Percentiles rank a stretch among this genome's conserved stretches.
Conservation (phyloP, 768 basidiomycete species). For the Sutorius australiensis region DNA sequence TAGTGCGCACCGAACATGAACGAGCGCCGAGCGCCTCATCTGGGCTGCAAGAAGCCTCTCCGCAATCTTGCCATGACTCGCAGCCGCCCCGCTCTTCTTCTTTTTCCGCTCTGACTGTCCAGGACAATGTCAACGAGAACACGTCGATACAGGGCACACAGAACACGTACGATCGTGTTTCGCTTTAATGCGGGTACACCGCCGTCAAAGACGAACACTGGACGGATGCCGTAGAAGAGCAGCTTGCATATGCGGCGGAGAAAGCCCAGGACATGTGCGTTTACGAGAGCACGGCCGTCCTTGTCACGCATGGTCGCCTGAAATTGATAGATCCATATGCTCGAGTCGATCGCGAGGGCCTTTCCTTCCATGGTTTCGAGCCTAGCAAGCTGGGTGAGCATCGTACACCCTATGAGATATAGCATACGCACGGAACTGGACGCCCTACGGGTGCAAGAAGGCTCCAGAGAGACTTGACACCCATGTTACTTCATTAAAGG, state of each 20-base stretch:
- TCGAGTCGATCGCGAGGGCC: constrained; percentile 94
- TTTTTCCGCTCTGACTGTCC: constrained; percentile 77
- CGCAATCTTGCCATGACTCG: constrained; percentile 81
- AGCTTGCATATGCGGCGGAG: constrained; percentile 89
- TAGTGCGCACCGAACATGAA: constrained; percentile 49
- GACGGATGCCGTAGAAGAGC: constrained; percentile 95
- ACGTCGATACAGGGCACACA: background rate
- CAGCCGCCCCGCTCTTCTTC: constrained; percentile 88
- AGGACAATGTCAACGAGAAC: constrained; percentile 3
- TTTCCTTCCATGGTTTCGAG: constrained; percentile 96
- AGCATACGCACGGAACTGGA: constrained; percentile 73
- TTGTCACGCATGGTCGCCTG: constrained; percentile 99
- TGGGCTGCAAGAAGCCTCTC: constrained; percentile 92
- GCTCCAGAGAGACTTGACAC: constrained; percentile 96
- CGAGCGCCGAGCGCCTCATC: constrained; percentile 83
- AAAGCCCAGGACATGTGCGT: constrained; percentile 92
- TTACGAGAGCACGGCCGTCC: constrained; percentile 84
- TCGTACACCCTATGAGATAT: background rate
- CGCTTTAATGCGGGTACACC: constrained; percentile 90
- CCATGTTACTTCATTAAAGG: constrained; percentile 49
- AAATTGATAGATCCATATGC: constrained; percentile 99
- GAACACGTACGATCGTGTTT: constrained; percentile 70
- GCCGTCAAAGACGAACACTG: constrained; percentile 98
- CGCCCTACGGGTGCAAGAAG: constrained; percentile 90
- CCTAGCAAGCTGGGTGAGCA: constrained; percentile 39